phyloP scores from a whole-genome alignment of 2,329 filamentous ascomycete genomes.

The Blastomyces silverae region DNA sequence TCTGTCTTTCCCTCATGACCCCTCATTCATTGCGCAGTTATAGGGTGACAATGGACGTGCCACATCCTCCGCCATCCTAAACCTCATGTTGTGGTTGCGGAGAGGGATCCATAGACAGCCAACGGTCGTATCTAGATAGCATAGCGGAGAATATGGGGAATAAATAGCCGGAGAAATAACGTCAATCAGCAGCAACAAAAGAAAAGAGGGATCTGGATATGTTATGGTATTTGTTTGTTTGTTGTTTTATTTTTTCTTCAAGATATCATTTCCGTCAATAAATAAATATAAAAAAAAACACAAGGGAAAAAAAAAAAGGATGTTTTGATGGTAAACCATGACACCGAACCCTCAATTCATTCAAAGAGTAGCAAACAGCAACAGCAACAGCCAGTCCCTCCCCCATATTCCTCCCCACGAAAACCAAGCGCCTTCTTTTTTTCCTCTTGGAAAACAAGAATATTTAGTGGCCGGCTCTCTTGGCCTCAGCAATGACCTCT shows the following conservation, averaged over 20 bases:
- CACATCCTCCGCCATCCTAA: background rate
- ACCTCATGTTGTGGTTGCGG: background rate
- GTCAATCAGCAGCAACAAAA: background rate
- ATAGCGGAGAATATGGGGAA: background rate
- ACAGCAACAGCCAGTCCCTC: background rate
- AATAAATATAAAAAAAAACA: slow-evolving; percentile 5
- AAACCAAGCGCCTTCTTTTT: background rate
- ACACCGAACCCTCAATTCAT: slow-evolving; percentile 12
- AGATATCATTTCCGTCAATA: slow-evolving; percentile 17
- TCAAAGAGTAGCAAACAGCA: slow-evolving; percentile 7
- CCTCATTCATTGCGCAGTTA: background rate
- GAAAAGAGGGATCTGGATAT: background rate
- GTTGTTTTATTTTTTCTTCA: background rate
- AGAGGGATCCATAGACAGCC: background rate
- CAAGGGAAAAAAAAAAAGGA: slow-evolving; percentile 25
- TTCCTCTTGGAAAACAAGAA: background rate
- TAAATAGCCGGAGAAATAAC: background rate
- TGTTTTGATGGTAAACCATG: background rate
- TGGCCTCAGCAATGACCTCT: slow-evolving; percentile 94
- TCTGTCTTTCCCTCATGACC: background rate
- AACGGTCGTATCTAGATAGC: background rate
- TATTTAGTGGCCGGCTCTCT: slow-evolving; percentile 61
- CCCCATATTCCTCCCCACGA: background rate
- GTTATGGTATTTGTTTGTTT: slow-evolving; percentile 4
- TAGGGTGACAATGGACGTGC: background rate